These are phyloP conservation scores for Primulina huaijiensis DNA, from an alignment of 257 asterid genomes.

Conservation along the genomic window DNA sequence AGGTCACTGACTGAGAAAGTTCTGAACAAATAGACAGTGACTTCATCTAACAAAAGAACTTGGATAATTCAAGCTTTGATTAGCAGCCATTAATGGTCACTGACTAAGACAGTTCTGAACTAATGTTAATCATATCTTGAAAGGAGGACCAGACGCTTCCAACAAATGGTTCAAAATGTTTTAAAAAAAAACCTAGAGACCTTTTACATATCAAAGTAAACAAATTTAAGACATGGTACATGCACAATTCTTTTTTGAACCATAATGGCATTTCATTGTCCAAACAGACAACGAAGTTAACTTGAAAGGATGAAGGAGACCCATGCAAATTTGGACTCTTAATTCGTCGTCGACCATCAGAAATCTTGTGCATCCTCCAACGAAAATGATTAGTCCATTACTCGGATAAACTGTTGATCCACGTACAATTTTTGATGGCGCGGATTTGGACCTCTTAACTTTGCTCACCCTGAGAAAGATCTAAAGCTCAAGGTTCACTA, in stretches of 20 bases:
- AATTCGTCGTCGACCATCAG: slow-evolving; percentile 98
- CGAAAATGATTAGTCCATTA: background rate
- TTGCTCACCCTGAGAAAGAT: too few species aligned
- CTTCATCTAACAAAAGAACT: slow-evolving; percentile 97
- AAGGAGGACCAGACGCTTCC: background rate
- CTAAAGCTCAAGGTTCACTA: too few species aligned
- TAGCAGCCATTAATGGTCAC: slow-evolving; percentile 24
- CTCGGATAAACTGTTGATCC: too few species aligned
- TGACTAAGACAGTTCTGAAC: slow-evolving; percentile 17
- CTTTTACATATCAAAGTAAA: background rate
- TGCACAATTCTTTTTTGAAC: background rate
- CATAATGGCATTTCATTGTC: slow-evolving; percentile 1
- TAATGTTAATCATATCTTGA: background rate
- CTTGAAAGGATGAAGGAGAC: slow-evolving; percentile 94
- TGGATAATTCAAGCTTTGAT: slow-evolving; percentile 30
- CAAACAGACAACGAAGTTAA: slow-evolving; percentile 30
- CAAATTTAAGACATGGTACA: slow-evolving; percentile 1
- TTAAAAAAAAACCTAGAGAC: slow-evolving; percentile 2
- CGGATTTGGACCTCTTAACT: too few species aligned
- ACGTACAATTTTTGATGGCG: too few species aligned
- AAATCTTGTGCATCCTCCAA: slow-evolving; percentile 99
- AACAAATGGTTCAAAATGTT: slow-evolving; percentile 10
- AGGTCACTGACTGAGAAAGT: too few species aligned
- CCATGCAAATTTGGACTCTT: slow-evolving; percentile 98
- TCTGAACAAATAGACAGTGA: slow-evolving; percentile 61